Evolutionary conservation across 1,284 basidiomycete species (phyloP).

Genomic region (Malassezia vespertilionis): DNA sequence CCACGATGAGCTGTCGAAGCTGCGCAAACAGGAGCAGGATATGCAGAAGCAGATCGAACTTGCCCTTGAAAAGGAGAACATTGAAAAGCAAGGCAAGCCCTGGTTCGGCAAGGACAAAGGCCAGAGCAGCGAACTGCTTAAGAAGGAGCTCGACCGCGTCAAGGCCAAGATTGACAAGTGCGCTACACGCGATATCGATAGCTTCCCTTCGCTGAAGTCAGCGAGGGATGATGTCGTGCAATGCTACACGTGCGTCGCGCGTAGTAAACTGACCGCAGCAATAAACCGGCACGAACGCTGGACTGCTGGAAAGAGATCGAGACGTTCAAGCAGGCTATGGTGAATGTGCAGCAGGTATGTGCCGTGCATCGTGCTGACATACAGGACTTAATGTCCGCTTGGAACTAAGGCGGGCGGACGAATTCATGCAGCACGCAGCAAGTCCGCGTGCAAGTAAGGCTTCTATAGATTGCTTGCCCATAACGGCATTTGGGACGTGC

Average conservation of each 20-base stretch:
- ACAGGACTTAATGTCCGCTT: slow-evolving; percentile 8
- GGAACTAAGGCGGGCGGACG: too few relatives aligned
- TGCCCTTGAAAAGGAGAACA: slow-evolving; percentile 41
- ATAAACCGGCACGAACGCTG: slow-evolving; percentile 56
- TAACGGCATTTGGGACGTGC: too few relatives aligned
- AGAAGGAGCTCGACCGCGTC: slow-evolving; percentile 38
- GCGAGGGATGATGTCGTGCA: slow-evolving; percentile 56
- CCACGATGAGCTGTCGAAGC: slow-evolving; percentile 30
- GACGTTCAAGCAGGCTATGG: slow-evolving; percentile 63
- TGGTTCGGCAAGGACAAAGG: slow-evolving; percentile 26
- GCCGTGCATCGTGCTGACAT: background rate
- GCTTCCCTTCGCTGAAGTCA: slow-evolving; percentile 56
- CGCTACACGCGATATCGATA: slow-evolving; percentile 54
- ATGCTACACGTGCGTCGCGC: slow-evolving; percentile 61
- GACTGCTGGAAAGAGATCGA: slow-evolving; percentile 67
- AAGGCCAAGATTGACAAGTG: slow-evolving; percentile 61
- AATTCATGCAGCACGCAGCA: background rate
- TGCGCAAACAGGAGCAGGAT: slow-evolving; percentile 37
- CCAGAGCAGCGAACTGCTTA: slow-evolving; percentile 32
- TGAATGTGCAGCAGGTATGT: slow-evolving; percentile 56
- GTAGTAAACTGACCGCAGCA: slow-evolving; percentile 49
- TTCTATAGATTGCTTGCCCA: too few relatives aligned
- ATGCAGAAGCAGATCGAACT: slow-evolving; percentile 36
- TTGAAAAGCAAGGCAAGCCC: slow-evolving; percentile 26
- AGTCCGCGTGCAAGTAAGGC: background rate